These are phyloP conservation scores for Magnaporthiopsis poae DNA, from an alignment of 2,329 filamentous ascomycete genomes.

Conservation along the genomic window DNA sequence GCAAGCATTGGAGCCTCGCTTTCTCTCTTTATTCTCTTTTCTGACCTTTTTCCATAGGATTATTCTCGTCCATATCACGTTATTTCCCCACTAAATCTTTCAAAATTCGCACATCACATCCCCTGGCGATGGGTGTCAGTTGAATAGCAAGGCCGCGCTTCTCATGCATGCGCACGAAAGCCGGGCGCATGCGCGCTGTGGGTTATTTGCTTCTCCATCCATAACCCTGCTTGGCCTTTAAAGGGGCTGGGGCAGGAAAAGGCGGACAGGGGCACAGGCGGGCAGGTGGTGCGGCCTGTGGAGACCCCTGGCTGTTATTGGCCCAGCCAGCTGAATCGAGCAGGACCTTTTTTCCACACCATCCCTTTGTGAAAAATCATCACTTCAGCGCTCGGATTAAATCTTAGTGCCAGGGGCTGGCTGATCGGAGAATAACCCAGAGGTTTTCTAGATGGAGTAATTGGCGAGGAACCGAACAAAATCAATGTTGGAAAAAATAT, in stretches of 20 bases:
- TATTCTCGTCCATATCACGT: not conserved
- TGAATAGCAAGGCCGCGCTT: not conserved
- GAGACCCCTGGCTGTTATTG: not conserved
- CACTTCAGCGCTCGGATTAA: not conserved
- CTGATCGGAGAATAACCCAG: not conserved
- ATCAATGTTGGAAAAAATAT: not conserved
- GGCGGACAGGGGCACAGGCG: not conserved
- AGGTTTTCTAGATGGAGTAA: not conserved
- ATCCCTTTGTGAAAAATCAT: not conserved
- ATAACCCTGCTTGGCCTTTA: not conserved
- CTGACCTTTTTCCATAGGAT: not conserved
- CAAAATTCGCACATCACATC: not conserved
- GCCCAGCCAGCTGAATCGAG: not conserved
- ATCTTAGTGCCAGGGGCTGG: not conserved
- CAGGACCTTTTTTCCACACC: not conserved
- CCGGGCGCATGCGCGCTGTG: no score
- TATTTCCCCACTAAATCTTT: not conserved
- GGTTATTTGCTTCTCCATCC: slow-evolving; percentile 1
- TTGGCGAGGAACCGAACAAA: not conserved
- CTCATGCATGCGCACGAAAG: not conserved
- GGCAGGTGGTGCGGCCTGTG: not conserved
- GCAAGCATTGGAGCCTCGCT: not conserved
- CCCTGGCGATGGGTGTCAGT: no score
- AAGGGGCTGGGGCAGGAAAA: not conserved
- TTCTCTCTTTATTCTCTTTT: not conserved